These are phyloP conservation scores for Novymonas esmeraldas DNA, from an alignment of 208 protist genomes.

Conservation along the genomic window DNA sequence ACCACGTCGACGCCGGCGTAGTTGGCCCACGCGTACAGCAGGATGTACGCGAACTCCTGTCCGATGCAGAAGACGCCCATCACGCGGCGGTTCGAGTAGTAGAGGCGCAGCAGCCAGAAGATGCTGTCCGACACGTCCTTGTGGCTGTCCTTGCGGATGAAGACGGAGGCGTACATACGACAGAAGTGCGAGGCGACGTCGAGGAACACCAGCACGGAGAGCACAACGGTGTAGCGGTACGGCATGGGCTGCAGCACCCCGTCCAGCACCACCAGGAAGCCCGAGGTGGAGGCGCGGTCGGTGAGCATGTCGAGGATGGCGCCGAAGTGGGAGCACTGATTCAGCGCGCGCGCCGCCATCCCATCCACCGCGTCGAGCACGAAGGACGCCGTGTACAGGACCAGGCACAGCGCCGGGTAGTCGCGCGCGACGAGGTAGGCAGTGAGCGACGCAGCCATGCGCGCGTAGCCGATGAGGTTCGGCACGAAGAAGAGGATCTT, in stretches of 20 bases:
- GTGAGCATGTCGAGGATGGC: slow-evolving; percentile 95
- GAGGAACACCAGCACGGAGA: slow-evolving; percentile 80
- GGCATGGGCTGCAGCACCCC: slow-evolving; percentile 73
- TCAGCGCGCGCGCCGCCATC: slow-evolving; percentile 81
- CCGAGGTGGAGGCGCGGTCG: slow-evolving; percentile 91
- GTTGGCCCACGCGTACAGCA: slow-evolving; percentile 76
- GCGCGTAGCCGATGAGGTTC: slow-evolving; percentile 93
- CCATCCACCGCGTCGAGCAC: slow-evolving; percentile 92
- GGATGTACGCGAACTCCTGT: slow-evolving; percentile 93
- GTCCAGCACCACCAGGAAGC: slow-evolving; percentile 87
- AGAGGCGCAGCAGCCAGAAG: slow-evolving; percentile 83
- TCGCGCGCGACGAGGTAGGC: slow-evolving; percentile 78
- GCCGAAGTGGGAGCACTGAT: slow-evolving; percentile 93
- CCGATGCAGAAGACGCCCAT: slow-evolving; percentile 90
- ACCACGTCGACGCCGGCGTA: slow-evolving; percentile 41
- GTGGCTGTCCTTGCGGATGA: slow-evolving; percentile 66
- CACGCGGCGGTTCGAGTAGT: slow-evolving; percentile 90
- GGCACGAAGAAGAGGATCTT: slow-evolving; percentile 84
- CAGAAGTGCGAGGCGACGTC: slow-evolving; percentile 94
- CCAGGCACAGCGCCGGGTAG: slow-evolving; percentile 69
- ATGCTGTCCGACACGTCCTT: slow-evolving; percentile 88
- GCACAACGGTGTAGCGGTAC: slow-evolving; percentile 55
- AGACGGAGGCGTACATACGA: slow-evolving; percentile 90
- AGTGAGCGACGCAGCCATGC: slow-evolving; percentile 69
- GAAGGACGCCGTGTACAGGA: slow-evolving; percentile 83